A percentile compares a stretch with the other conserved stretches of the same genome.
These are phyloP conservation scores for Stellera chamaejasme DNA, from an alignment of 345 rosid genomes.

Conservation along the genomic window DNA sequence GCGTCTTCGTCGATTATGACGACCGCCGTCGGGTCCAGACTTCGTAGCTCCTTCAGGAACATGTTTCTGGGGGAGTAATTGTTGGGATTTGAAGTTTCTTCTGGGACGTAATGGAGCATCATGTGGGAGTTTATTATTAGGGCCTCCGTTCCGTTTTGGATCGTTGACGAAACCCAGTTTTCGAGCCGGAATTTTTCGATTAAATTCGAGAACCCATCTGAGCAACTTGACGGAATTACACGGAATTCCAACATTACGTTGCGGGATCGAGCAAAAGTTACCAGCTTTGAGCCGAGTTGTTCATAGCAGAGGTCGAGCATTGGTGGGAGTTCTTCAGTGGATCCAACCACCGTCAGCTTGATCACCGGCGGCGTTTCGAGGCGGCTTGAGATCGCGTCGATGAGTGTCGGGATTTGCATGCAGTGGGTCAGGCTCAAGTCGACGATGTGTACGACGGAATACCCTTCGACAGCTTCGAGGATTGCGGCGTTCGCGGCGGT, in stretches of 20 bases:
- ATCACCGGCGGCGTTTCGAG: slow-evolving; percentile 50
- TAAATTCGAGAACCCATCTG: slow-evolving; percentile 62
- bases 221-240: slow-evolving; percentile 41
- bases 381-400: slow-evolving; percentile 60
- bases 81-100: slow-evolving; percentile 30
- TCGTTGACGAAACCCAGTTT: slow-evolving; percentile 27
- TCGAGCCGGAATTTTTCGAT: slow-evolving; percentile 54
- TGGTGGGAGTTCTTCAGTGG: slow-evolving; percentile 35
- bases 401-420: slow-evolving; percentile 94
- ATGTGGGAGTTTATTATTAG: slow-evolving; percentile 79
- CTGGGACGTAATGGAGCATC: slow-evolving; percentile 74
- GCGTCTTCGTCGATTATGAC: slow-evolving; percentile 78
- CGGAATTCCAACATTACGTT: slow-evolving; percentile 56
- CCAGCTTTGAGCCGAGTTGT: slow-evolving; percentile 59
- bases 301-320: slow-evolving; percentile 54
- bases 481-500: slow-evolving; percentile 79
- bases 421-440: slow-evolving; percentile 81
- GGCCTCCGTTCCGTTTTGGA: slow-evolving; percentile 37
- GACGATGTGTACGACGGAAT: slow-evolving; percentile 62
- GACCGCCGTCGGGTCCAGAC: slow-evolving; percentile 57
- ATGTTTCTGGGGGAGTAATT: slow-evolving; percentile 20
- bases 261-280: slow-evolving; percentile 65
- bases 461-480: slow-evolving; percentile 69
- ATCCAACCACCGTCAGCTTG: slow-evolving; percentile 58
- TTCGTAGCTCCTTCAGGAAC: slow-evolving; percentile 56